Base-by-base conservation (phyloP, 805 yeast species). In the Kazachstania martiniae region DNA sequence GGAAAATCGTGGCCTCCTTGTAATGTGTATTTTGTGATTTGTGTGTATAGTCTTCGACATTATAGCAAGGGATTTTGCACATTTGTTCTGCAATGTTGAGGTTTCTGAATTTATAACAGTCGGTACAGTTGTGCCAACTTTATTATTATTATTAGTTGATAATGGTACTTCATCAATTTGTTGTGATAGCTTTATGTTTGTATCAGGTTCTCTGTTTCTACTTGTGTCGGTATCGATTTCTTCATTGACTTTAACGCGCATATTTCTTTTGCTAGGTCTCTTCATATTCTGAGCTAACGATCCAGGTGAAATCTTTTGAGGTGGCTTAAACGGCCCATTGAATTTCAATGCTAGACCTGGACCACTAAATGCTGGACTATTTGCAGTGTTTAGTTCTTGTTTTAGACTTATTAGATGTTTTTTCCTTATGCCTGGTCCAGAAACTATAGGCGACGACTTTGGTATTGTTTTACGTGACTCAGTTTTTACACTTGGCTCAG, bases 271-370 rank as follows among this genome's bases (percentile, higher is more conserved):
- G 12, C 31, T 37, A 12, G 44, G 42, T 26, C 46, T 37, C 27
- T 43, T 42, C 12, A 21, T 4, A 5, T 25, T 22, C 12, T 24
- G 19, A 9, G 12, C 18, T 8, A 17, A 23, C 14, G 22, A 8
- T 18, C 23, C 28, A n/a, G 18, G 12, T n/a, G 28, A 10, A 14
- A 39, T 18, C 31, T 31, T 36, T 34, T 46, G 35, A 3, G 59
- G 59, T 16, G 48, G 45, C 29, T 42, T 51, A 29, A 54, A 54
- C 10, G 57, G 59, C 33, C 32, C 42, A 29, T 51, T 51, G 32
- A 49, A 41, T 26, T 42, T 46, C 8, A 53, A 33, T 5, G 54
- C 53, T 14, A 53, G 28, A n/a, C 36, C 32, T 12, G 36, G 18
- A 7, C 17, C 22, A 8, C 25, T 18, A 5, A 24, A 14, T 2